These are phyloP conservation scores for Collybia sordida DNA, from an alignment of 768 basidiomycete genomes.

Conservation along the genomic window DNA sequence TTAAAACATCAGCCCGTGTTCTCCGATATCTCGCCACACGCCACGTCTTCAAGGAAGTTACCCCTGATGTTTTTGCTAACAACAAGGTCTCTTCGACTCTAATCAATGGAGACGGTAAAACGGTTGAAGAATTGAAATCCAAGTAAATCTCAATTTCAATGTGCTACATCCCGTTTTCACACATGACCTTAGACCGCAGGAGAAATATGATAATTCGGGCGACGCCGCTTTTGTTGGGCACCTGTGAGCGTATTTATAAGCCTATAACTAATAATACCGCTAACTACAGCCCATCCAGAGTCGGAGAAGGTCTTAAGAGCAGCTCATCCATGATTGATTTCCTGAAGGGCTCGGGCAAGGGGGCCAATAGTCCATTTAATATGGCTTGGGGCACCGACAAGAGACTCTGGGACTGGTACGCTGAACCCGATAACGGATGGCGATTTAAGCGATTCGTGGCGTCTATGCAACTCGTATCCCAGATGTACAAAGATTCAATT, in stretches of 20 bases:
- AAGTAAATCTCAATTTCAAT: constrained; percentile 20
- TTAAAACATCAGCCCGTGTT: constrained; percentile 12
- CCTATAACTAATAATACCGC: background rate
- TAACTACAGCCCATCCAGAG: constrained; percentile 9
- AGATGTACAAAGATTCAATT: constrained; percentile 16
- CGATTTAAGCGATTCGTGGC: constrained; percentile 24
- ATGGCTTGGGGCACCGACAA: constrained; percentile 19
- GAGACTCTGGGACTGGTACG: constrained; percentile 29
- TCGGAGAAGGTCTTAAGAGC: constrained; percentile 20
- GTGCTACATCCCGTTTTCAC: background rate
- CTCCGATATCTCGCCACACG: constrained; percentile 22
- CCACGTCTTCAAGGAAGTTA: constrained; percentile 23
- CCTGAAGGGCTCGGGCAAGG: constrained; percentile 13
- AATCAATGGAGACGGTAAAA: constrained; percentile 21
- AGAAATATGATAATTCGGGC: constrained; percentile 14
- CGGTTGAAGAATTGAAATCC: constrained; percentile 21
- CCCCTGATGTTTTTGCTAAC: constrained; percentile 23
- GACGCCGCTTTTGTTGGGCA: constrained; percentile 16
- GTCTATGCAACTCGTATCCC: constrained; percentile 21
- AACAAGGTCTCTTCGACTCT: constrained; percentile 26
- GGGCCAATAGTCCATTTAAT: constrained; percentile 20
- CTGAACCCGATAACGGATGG: constrained; percentile 27
- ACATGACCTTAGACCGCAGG: constrained; percentile 12
- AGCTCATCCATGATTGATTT: constrained; percentile 15
- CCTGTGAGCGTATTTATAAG: constrained; percentile 8